Evolutionary conservation across 768 basidiomycete genomes (phyloP), one percentile per base, ranked within the genome.

Genomic region (Strobilomyces echinocephalus): DNA sequence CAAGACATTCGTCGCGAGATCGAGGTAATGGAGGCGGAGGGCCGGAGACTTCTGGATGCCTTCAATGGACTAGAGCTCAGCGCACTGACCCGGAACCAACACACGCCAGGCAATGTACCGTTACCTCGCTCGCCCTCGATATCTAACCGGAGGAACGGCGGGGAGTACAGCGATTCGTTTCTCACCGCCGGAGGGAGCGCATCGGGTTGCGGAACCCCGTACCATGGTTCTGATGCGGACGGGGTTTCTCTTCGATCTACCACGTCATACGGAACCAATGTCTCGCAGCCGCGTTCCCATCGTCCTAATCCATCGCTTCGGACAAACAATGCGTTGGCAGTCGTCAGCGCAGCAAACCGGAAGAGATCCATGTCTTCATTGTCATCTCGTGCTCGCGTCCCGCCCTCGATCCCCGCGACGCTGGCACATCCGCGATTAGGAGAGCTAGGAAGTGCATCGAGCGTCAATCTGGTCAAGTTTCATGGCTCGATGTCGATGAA

Each of bases 21-120:
- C 40, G 72, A 77, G 54, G 68, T 75, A 7, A 80, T 91, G 40
- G 87, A 90, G 65, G 82, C 82, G 31, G 88, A 91, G 64, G 82
- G 79, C 7, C 76, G 78, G 56, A 75, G 85, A 46, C 69, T 91
- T 43, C 77, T 89, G 69, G 88, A 91, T 62, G 87, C 88, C 4
- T 91, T 91, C 67, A 87, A 81, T 60, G 87, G 88, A 9, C 73
- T 91, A 36, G 88, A 91, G 66, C 73, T 91, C 53, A 85, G 78
- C 33, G 80, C 84, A 20, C 70, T 89, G 45, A 82, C 83, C 10
- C 65, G 71, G 55, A 62, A 53, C 55, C 70, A 67, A 40, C 58
- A 66, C 8, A 44, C 21, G 46, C 49, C 66, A 4, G 58, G 61
- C 20, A 56, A 68, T 28, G n/a, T 50, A 40, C 52, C 58, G 6